Base-by-base conservation (phyloP, 1,139 yeast species). In the Torulaspora globosa region DNA sequence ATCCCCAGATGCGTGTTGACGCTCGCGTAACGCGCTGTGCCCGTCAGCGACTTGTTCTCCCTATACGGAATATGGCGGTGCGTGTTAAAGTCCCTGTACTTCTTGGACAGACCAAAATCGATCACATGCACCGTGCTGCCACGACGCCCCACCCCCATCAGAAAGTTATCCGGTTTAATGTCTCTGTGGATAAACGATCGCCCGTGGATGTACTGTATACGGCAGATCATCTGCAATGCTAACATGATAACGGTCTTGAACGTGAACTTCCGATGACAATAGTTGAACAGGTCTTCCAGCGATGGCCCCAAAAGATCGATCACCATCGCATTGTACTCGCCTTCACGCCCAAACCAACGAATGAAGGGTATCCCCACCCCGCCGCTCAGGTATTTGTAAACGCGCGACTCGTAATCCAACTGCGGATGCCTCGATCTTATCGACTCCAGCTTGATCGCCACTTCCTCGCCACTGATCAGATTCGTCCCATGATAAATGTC, bases 291-390 rank as follows among this genome's bases (percentile, higher is more conserved):
- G 66, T 92, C 98, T 66, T 92, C 98, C 55, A 92, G 74, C 1
- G 96, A 85, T 3, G 98, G 98, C 6, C 98, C 98, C 60, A 92
- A 75, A 47, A 92, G 76, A 66, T 92, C 98, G 60, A 92, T 89
- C 43, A 92, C 97, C 89, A 92, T 84, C 36, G 97, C 97, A 66
- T 92, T 88, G 66, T 88, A 90, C 65, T 90, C 97, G 58, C 96
- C 87, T 66, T 92, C 98, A 1, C 95, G 85, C 32, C 98, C 98
- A 67, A 82, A 92, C 96, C 97, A 92, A 66, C 97, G 80, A 35
- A 90, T 90, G 69, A 89, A 90, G 3, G 98, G 97, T 49, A 92
- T 90, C 35, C 98, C 98, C 30, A 92, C 95, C 31, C 97, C 97
- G 27, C 98, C 98, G 54, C 95, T 85, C 47, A 92, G 73, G 5